Percentiles rank a stretch among this genome's conserved stretches.
Conservation (phyloP, 148 eudicot genomes). For the Selenicereus undatus region DNA sequence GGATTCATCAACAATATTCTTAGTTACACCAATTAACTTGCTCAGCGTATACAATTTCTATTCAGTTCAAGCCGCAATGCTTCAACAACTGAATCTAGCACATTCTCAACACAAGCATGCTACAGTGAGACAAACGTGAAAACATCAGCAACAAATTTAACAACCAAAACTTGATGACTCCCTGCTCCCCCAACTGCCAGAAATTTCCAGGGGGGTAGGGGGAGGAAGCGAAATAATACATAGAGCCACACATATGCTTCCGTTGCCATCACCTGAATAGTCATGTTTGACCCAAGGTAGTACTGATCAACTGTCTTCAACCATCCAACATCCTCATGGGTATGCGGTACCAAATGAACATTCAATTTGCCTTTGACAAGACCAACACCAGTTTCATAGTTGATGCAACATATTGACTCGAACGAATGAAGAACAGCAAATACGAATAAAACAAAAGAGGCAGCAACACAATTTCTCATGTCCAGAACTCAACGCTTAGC, state of each 20-base stretch:
- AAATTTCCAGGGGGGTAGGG: too few relatives aligned
- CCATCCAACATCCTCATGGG: conserved; percentile 98
- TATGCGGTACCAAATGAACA: conserved; percentile 93
- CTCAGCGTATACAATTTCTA: conserved; percentile 77
- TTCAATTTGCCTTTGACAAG: conserved; percentile 70
- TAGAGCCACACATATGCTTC: too few relatives aligned
- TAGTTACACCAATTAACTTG: too few relatives aligned
- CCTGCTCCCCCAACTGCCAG: too few relatives aligned
- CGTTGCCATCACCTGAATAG: conserved; percentile 56
- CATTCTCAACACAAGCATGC: conserved; percentile 84
- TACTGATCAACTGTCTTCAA: conserved; percentile 95
- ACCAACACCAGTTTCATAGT: conserved; percentile 50
- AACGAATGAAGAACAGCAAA: conserved; percentile 24
- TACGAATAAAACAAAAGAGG: conserved; percentile 25
- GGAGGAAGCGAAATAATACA: too few relatives aligned
- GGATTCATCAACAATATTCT: too few relatives aligned
- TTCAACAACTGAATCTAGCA: conserved; percentile 68
- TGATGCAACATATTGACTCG: conserved; percentile 30
- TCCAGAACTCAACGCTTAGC: background rate
- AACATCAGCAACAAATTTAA: background rate
- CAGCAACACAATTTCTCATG: conserved; percentile 15
- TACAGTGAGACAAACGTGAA: conserved; percentile 18
- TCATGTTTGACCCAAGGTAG: conserved; percentile 75
- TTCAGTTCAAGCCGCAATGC: conserved; percentile 60
- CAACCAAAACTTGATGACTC: too few relatives aligned